A percentile compares a stretch with the other conserved stretches of the same genome.
Evolutionary conservation across 139 green algal genomes (phyloP).

Genomic region (Closterium sp.): DNA sequence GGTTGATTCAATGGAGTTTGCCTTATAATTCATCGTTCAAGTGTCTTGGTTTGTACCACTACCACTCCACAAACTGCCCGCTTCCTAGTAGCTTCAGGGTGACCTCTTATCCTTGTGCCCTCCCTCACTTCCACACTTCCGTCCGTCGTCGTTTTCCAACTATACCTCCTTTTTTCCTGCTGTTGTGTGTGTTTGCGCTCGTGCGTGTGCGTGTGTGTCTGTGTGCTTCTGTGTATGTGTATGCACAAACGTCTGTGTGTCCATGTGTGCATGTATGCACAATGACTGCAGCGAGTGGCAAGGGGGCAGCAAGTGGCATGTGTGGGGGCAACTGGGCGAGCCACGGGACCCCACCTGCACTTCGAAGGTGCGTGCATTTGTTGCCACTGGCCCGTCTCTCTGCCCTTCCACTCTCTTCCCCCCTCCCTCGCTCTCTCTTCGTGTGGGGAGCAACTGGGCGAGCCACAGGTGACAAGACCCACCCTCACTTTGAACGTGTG

Average conservation of each 20-base stretch:
- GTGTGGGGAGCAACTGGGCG: background rate
- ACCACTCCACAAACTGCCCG: no score
- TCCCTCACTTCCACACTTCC: no score
- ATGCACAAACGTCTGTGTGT: no score
- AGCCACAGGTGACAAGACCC: background rate
- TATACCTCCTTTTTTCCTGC: background rate
- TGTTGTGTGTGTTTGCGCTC: background rate
- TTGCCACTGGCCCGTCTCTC: background rate
- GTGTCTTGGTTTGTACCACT: no score
- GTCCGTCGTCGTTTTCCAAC: no score
- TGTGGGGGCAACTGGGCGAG: conserved; percentile 23
- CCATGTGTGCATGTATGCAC: no score
- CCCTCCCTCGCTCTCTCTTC: background rate
- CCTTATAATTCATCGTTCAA: no score
- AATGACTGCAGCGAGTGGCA: background rate
- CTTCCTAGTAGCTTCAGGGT: no score
- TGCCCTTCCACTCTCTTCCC: background rate
- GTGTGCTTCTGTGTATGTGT: no score
- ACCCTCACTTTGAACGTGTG: background rate
- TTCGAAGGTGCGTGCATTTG: conserved; percentile 15
- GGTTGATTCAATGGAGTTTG: no score
- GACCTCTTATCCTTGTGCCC: no score
- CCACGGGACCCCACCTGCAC: conserved; percentile 34
- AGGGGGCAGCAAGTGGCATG: conserved; percentile 24
- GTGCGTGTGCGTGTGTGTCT: no score